phyloP scores from a whole-genome alignment of 2,329 filamentous ascomycete species.

The Huntiella abstrusa region DNA sequence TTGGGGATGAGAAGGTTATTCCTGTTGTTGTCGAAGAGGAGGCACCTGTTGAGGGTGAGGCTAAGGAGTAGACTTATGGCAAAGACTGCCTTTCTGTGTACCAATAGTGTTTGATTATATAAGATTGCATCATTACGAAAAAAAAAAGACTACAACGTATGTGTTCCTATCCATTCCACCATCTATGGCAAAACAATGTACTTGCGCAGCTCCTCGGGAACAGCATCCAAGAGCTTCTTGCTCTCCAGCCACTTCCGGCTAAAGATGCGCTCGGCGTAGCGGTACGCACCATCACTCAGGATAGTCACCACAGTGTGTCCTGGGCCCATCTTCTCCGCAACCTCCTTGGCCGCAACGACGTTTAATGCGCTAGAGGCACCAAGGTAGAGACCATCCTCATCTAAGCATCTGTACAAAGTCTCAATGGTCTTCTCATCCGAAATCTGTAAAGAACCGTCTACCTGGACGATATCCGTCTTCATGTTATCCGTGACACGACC shows the following conservation, averaged over 20 bases:
- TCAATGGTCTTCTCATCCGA: conserved; percentile 86
- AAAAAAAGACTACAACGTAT: background rate
- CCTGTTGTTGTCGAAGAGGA: background rate
- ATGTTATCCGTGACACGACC: conserved; percentile 93
- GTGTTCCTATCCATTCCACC: background rate
- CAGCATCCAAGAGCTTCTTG: conserved; percentile 64
- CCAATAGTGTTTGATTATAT: background rate
- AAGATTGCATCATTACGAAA: background rate
- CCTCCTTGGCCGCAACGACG: conserved; percentile 85
- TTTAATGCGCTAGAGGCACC: conserved; percentile 89
- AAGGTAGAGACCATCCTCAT: conserved; percentile 89
- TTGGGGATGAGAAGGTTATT: conserved; percentile 7
- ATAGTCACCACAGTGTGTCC: conserved; percentile 87
- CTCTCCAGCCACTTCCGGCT: conserved; percentile 74
- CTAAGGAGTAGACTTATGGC: background rate
- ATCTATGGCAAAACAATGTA: conserved; percentile 75
- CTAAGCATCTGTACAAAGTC: conserved; percentile 92
- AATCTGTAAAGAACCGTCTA: conserved; percentile 74
- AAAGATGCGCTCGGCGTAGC: conserved; percentile 88
- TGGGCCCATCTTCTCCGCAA: conserved; percentile 73
- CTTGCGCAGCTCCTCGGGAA: conserved; percentile 73
- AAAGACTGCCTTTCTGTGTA: background rate
- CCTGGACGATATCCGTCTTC: conserved; percentile 58
- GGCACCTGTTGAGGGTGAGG: background rate
- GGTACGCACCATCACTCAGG: conserved; percentile 88